phyloP scores from a whole-genome alignment of 257 asterid genomes.

The Plantago major region DNA sequence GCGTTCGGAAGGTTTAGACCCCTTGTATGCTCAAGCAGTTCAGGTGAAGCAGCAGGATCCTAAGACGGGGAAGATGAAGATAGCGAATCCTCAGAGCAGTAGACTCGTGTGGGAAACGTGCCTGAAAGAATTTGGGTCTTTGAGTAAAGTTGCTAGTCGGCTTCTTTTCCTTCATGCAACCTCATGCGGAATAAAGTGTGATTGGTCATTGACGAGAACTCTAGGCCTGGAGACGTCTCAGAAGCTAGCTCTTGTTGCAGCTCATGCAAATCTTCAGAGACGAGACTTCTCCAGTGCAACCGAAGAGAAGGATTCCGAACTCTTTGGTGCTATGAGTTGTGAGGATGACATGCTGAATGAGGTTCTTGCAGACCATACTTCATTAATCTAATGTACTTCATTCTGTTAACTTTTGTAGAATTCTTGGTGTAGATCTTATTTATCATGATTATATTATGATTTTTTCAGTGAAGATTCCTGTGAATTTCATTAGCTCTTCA shows the following conservation, averaged over 20 bases:
- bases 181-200: constrained; percentile 50
- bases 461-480: constrained; percentile 8
- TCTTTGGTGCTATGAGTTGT: constrained; percentile 39
- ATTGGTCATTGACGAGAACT: constrained; percentile 52
- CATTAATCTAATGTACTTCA: constrained; percentile 43
- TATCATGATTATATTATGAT: constrained; percentile 30
- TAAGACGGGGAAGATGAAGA: constrained; percentile 69
- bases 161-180: constrained; percentile 88
- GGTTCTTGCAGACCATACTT: constrained; percentile 51
- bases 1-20: constrained; percentile 85
- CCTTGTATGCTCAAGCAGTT: constrained; percentile 82
- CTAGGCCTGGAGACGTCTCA: constrained; percentile 61
- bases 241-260: constrained; percentile 64
- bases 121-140: constrained; percentile 51
- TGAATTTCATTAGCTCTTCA: constrained; percentile 27
- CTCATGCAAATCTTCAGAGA: constrained; percentile 62
- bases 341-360: constrained; percentile 62
- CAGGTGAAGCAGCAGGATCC: constrained; percentile 75
- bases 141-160: constrained; percentile 75
- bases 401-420: constrained; percentile 31
- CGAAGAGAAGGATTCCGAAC: constrained; percentile 53
- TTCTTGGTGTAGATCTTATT: constrained; percentile 35
- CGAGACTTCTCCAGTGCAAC: constrained; percentile 43
- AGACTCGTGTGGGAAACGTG: constrained; percentile 88
- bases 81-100: constrained; percentile 83